These are phyloP conservation scores for Ogataea kodamae DNA, from an alignment of 805 yeast species.

Conservation along the genomic window DNA sequence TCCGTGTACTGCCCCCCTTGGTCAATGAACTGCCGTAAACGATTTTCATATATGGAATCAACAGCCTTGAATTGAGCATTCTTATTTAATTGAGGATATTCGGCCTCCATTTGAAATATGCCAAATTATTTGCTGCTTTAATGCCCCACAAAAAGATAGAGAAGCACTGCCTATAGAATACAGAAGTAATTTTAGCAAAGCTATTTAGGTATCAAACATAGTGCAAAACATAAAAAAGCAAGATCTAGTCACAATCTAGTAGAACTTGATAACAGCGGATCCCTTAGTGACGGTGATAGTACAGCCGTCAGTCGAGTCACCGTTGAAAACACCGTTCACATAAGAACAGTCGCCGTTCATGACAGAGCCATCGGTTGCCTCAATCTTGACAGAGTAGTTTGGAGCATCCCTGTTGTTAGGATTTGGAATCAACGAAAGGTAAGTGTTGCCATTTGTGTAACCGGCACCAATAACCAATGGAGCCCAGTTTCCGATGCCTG, in stretches of 20 bases:
- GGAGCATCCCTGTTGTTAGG: conserved; percentile 60
- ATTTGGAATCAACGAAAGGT: conserved; percentile 72
- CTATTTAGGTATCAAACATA: conserved; percentile 12
- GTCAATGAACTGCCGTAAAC: conserved; percentile 73
- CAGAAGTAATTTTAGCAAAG: too few species aligned
- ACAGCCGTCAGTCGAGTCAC: conserved; percentile 45
- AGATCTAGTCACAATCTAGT: conserved; percentile 8
- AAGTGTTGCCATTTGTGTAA: conserved; percentile 51
- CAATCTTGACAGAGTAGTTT: conserved; percentile 76
- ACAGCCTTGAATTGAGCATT: conserved; percentile 73
- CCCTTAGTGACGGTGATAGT: conserved; percentile 50
- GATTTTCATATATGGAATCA: conserved; percentile 64
- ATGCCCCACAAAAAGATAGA: too few species aligned
- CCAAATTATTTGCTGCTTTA: neutral
- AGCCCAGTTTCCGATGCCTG: conserved; percentile 75
- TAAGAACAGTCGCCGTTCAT: conserved; percentile 76
- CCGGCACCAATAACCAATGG: conserved; percentile 80
- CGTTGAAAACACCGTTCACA: conserved; percentile 71
- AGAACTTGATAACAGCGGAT: conserved; percentile 35
- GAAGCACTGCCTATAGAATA: too few species aligned
- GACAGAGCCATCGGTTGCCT: conserved; percentile 57
- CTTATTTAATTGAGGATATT: conserved; percentile 40
- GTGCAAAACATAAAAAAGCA: conserved; percentile 5
- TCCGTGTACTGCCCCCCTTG: conserved; percentile 67
- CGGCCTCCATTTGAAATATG: conserved; percentile 9